Percentiles rank a stretch among this genome's conserved stretches.
Conservation (phyloP, 2,329 filamentous ascomycete species). For the Ceratocystis ficicola region DNA sequence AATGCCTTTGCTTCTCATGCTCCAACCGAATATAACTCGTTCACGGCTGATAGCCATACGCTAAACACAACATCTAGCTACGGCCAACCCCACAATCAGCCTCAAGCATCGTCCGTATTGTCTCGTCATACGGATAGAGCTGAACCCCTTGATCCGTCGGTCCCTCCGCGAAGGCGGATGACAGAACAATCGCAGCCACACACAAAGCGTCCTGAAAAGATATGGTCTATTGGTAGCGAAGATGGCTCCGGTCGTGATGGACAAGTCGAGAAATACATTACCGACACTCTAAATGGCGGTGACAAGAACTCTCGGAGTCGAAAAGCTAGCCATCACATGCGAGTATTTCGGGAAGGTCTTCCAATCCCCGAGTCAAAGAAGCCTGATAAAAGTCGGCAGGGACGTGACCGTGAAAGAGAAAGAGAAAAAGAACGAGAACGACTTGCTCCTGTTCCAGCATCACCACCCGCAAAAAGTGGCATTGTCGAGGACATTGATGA, state of each 20-base stretch:
- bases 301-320: constrained; percentile 52
- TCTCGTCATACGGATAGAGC: constrained; percentile 5
- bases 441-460: constrained; percentile 15
- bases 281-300: constrained; percentile 48
- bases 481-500: neutral
- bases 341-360: constrained; percentile 56
- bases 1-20: constrained; percentile 14
- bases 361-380: constrained; percentile 44
- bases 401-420: constrained; percentile 17
- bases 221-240: constrained; percentile 48
- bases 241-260: constrained; percentile 37
- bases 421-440: constrained; percentile 13
- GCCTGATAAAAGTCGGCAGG: constrained; percentile 32
- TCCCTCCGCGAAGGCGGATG: constrained; percentile 7
- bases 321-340: constrained; percentile 54
- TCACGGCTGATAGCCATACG: neutral
- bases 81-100: constrained; percentile 2
- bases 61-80: neutral
- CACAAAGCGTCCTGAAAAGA: constrained; percentile 41
- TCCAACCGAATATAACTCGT: constrained; percentile 14
- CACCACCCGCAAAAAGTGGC: constrained; percentile 9
- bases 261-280: constrained; percentile 52
- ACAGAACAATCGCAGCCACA: constrained; percentile 12
- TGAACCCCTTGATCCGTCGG: neutral
- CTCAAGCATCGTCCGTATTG: constrained; percentile 2